Evolutionary conservation across 23 red algal species (phyloP).

Genomic region (Rhodosorus marinus): DNA sequence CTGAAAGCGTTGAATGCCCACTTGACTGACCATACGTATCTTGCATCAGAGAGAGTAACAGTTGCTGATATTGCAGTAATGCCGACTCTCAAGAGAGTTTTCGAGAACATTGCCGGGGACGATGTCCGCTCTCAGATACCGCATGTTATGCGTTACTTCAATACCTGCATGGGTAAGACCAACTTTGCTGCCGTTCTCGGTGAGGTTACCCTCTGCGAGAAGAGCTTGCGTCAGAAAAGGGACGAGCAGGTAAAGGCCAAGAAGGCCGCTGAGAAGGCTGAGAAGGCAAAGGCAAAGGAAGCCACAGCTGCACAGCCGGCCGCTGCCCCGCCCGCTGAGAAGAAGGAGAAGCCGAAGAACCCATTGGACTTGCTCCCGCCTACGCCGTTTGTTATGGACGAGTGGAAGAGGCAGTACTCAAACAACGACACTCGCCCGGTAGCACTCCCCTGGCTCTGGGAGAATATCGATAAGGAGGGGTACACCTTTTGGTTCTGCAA

Average conservation of each 20-base stretch:
- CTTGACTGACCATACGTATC: constrained; percentile 20
- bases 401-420: constrained; percentile 28
- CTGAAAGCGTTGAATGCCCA: constrained; percentile 8
- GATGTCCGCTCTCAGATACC: not conserved
- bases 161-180: constrained; percentile 14
- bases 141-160: constrained; percentile 13
- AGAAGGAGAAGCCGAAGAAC: constrained; percentile 4
- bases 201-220: constrained; percentile 14
- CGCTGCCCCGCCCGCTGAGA: constrained; percentile 1
- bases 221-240: too few species aligned
- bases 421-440: constrained; percentile 24
- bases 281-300: not conserved
- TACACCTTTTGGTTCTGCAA: constrained; percentile 10
- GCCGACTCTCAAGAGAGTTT: constrained; percentile 5
- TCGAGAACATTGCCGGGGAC: constrained; percentile 6
- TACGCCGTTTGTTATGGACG: constrained; percentile 11
- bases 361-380: constrained; percentile 10
- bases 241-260: constrained; percentile 1
- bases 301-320: not conserved
- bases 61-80: constrained; percentile 18
- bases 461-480: constrained; percentile 15
- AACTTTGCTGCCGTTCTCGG: constrained; percentile 18
- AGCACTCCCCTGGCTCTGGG: constrained; percentile 16
- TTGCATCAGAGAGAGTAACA: constrained; percentile 28
- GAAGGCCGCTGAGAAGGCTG: constrained; percentile 4